Conservation (phyloP, 1,284 basidiomycete genomes). For the Pseudozyma flocculosa region DNA sequence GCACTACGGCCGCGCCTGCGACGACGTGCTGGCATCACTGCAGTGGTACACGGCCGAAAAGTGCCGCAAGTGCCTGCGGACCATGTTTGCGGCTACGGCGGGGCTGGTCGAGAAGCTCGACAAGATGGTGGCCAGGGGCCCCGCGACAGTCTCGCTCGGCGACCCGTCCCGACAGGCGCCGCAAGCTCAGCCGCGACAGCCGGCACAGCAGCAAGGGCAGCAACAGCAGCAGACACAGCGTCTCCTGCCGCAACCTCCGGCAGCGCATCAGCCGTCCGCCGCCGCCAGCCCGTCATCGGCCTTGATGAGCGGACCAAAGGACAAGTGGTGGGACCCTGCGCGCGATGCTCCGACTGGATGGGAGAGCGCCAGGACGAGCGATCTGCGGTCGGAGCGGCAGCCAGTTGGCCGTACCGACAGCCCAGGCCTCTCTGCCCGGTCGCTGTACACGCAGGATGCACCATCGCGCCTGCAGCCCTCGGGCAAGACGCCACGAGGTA, state of each 20-base stretch:
- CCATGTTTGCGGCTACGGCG: conserved; percentile 36
- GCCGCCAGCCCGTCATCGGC: neutral
- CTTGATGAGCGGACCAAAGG: neutral
- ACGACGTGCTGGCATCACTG: conserved; percentile 29
- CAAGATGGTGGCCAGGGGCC: conserved; percentile 10
- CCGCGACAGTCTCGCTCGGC: too few relatives aligned
- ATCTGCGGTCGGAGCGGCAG: neutral
- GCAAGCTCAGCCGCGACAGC: too few relatives aligned
- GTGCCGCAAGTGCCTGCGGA: conserved; percentile 31
- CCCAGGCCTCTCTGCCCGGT: neutral
- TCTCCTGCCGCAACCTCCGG: too few relatives aligned
- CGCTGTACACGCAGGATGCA: neutral
- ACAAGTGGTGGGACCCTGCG: neutral
- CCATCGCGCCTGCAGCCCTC: neutral
- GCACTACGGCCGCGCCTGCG: conserved; percentile 31
- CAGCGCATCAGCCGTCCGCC: too few relatives aligned
- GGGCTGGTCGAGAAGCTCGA: conserved; percentile 34
- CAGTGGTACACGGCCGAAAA: conserved; percentile 38
- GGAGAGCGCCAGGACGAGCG: neutral
- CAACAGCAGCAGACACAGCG: neutral
- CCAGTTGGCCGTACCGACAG: neutral
- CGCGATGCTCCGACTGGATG: neutral
- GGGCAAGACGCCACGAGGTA: neutral
- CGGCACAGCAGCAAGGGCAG: neutral
- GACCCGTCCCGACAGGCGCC: too few relatives aligned